phyloP scores from a whole-genome alignment of 2,329 filamentous ascomycete species.

The Fusarium oligoseptatum region DNA sequence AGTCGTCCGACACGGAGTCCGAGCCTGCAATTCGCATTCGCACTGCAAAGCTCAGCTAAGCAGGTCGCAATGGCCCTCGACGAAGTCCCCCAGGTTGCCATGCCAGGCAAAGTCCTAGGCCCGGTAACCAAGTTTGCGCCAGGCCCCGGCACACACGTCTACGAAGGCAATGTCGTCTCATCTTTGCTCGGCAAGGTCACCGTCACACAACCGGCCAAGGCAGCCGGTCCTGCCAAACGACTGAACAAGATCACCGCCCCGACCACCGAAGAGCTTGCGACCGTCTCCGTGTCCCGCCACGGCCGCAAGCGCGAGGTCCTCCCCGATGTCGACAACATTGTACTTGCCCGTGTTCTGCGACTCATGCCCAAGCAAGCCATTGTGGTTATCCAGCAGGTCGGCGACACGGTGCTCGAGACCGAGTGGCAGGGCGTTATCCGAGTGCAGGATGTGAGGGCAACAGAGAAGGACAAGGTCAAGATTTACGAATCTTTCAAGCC shows the following conservation, averaged over 20 bases:
- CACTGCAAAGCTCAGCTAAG: constrained; percentile 28
- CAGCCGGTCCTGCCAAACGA: constrained; percentile 68
- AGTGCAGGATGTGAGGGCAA: constrained; percentile 91
- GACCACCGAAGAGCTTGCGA: constrained; percentile 60
- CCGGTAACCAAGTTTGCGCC: constrained; percentile 74
- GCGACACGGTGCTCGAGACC: constrained; percentile 77
- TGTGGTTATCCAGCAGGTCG: constrained; percentile 87
- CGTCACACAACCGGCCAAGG: constrained; percentile 62
- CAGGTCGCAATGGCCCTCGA: constrained; percentile 48
- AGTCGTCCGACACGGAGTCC: constrained; percentile 1
- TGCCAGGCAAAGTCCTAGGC: constrained; percentile 87
- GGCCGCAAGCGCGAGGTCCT: constrained; percentile 76
- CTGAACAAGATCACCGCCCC: constrained; percentile 68
- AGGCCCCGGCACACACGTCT: constrained; percentile 87
- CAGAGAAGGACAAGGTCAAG: constrained; percentile 94
- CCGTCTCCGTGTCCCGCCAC: constrained; percentile 67
- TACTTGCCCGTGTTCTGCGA: constrained; percentile 87
- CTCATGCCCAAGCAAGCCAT: constrained; percentile 88
- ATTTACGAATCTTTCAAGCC: constrained; percentile 93
- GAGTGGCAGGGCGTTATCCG: constrained; percentile 89
- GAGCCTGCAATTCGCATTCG: constrained; percentile 11
- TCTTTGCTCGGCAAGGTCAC: constrained; percentile 83
- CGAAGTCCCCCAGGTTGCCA: constrained; percentile 67
- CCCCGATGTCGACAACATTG: constrained; percentile 83
- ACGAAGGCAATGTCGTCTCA: constrained; percentile 80